Percentiles rank a stretch among this genome's conserved stretches.
phyloP scores from a whole-genome alignment of 2,329 filamentous ascomycete genomes.

The Neonectria coccinea region DNA sequence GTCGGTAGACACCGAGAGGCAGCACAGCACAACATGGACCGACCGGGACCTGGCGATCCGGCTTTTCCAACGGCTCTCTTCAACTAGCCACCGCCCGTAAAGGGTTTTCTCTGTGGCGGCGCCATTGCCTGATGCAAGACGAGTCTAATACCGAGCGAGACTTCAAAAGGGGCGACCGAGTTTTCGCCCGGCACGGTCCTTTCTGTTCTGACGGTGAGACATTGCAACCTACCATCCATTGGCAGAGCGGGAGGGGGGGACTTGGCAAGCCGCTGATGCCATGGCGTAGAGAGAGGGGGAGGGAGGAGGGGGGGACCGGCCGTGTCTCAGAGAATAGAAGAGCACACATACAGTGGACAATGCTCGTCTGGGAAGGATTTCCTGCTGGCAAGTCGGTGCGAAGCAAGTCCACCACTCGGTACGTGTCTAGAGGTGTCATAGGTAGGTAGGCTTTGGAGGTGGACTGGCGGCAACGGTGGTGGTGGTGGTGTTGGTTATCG shows the following conservation, averaged over 20 bases:
- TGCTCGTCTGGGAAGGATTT: slow-evolving; percentile 5
- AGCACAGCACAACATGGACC: slow-evolving; percentile 9
- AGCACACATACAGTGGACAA: not conserved
- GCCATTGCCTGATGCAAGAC: slow-evolving; percentile 28
- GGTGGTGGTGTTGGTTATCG: slow-evolving; percentile 7
- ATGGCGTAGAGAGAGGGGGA: not conserved
- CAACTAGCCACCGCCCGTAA: slow-evolving; percentile 8
- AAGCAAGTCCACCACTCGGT: slow-evolving; percentile 12
- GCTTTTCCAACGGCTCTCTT: not conserved
- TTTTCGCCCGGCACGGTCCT: not conserved
- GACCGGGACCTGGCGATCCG: slow-evolving; percentile 10
- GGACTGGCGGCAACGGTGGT: slow-evolving; percentile 1
- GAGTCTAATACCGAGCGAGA: slow-evolving; percentile 9
- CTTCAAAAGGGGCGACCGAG: slow-evolving; percentile 24
- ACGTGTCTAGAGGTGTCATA: not conserved
- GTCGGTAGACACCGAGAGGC: slow-evolving; percentile 18
- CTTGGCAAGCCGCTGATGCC: slow-evolving; percentile 9
- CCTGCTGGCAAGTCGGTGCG: not conserved
- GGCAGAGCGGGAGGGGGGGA: slow-evolving; percentile 5
- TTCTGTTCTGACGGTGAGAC: slow-evolving; percentile 1
- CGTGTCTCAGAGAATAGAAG: not conserved
- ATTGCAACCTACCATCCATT: slow-evolving; percentile 5
- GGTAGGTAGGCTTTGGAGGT: not conserved
- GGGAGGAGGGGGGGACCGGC: slow-evolving; percentile 1
- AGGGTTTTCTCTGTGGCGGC: slow-evolving; percentile 25